phyloP scores from a whole-genome alignment of 2,329 filamentous ascomycete genomes.

The Hypoxylon sp. region DNA sequence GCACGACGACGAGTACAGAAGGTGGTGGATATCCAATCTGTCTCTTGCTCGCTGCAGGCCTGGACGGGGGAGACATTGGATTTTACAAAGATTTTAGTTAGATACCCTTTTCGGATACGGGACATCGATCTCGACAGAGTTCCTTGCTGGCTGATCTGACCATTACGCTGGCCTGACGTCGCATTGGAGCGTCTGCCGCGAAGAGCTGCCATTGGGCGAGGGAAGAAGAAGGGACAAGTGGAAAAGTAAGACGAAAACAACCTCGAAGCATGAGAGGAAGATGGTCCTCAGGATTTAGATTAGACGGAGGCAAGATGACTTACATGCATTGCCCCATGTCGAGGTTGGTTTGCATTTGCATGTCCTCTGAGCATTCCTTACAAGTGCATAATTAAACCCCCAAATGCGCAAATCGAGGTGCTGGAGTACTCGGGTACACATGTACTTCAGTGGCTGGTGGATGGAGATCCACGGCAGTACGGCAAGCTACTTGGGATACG shows the following conservation, averaged over 20 bases:
- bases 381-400: constrained; percentile 11
- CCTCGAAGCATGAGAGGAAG: constrained; percentile 38
- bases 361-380: constrained; percentile 1
- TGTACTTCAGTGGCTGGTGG: constrained; percentile 2
- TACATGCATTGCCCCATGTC: constrained; percentile 34
- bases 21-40: constrained; percentile 21
- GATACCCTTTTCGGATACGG: constrained; percentile 41
- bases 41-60: constrained; percentile 5
- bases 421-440: constrained; percentile 2
- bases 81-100: constrained; percentile 21
- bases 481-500: constrained; percentile 26
- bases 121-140: constrained; percentile 32
- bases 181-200: constrained; percentile 43
- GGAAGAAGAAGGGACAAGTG: constrained; percentile 18
- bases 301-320: constrained; percentile 41
- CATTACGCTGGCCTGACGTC: constrained; percentile 36
- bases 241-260: constrained; percentile 42
- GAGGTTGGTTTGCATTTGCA: constrained; percentile 3
- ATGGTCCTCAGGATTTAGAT: constrained; percentile 36
- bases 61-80: constrained; percentile 9
- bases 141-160: constrained; percentile 42
- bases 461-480: constrained; percentile 21
- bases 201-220: constrained; percentile 33
- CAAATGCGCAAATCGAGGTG: constrained; percentile 29
- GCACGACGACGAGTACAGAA: constrained; percentile 35